These are phyloP conservation scores for Nothophytophthora sp. DNA, from an alignment of 352 stramenopile genomes.

Conservation along the genomic window DNA sequence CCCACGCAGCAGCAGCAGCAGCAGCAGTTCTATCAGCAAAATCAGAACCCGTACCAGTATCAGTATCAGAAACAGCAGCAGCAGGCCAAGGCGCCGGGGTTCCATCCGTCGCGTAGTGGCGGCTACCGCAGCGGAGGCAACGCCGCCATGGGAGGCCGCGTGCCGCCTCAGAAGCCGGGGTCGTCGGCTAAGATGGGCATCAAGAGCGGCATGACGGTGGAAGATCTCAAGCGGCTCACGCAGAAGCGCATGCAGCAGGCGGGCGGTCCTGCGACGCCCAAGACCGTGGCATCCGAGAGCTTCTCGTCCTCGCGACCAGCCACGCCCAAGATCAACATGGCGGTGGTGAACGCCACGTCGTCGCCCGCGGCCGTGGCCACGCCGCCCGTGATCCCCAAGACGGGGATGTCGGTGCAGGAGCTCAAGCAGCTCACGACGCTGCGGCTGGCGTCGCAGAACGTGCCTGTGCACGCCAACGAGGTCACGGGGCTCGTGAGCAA, in stretches of 20 bases:
- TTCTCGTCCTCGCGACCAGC: constrained; percentile 33
- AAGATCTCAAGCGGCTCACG: constrained; percentile 85
- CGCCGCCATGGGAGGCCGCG: background rate
- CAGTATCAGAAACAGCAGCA: constrained; percentile 41
- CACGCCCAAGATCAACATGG: constrained; percentile 70
- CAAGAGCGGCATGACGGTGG: constrained; percentile 89
- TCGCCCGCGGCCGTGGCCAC: constrained; percentile 22
- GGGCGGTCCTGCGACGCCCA: constrained; percentile 42
- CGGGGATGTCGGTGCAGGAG: constrained; percentile 85
- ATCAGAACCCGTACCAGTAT: constrained; percentile 38
- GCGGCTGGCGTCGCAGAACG: constrained; percentile 73
- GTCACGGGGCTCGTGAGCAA: constrained; percentile 77
- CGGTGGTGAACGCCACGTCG: constrained; percentile 44
- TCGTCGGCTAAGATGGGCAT: constrained; percentile 81
- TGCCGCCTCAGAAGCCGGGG: constrained; percentile 31
- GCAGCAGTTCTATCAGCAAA: constrained; percentile 36
- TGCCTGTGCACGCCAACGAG: constrained; percentile 59
- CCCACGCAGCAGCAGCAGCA: constrained; percentile 34
- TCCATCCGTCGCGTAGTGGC: constrained; percentile 23
- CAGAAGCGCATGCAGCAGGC: constrained; percentile 85
- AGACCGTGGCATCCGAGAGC: constrained; percentile 14
- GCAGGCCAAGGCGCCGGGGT: constrained; percentile 27
- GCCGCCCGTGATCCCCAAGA: constrained; percentile 63
- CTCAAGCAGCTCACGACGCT: constrained; percentile 85
- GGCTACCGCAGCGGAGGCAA: constrained; percentile 21